phyloP scores from a whole-genome alignment of 2,329 filamentous ascomycete species.

The Cytospora piceicola region DNA sequence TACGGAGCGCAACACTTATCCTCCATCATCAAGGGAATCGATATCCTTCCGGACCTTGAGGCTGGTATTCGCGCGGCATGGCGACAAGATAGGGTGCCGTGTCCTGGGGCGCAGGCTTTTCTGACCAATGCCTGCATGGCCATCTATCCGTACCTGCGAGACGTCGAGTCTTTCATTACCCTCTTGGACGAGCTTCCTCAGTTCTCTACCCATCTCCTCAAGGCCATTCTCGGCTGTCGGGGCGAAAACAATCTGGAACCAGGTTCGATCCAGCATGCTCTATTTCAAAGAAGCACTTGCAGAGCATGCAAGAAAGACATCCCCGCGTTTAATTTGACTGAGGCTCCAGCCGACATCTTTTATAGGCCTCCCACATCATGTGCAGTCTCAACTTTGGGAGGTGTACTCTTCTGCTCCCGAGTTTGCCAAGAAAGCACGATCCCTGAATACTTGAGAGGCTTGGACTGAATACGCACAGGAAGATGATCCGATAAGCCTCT shows the following conservation, averaged over 20 bases:
- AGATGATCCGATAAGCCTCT: no score
- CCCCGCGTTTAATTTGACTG: neutral
- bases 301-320: neutral
- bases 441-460: no score
- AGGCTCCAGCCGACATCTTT: neutral
- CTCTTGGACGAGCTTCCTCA: neutral
- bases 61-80: conserved; percentile 4
- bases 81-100: neutral
- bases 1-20: neutral
- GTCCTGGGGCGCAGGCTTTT: neutral
- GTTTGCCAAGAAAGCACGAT: neutral
- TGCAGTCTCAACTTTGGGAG: neutral
- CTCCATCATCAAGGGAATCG: neutral
- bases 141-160: neutral
- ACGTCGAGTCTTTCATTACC: neutral
- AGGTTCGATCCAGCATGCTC: no score
- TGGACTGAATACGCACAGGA: no score
- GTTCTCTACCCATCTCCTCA: neutral
- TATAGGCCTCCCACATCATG: neutral
- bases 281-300: fast-evolving
- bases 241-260: neutral
- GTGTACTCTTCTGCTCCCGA: neutral
- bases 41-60: neutral
- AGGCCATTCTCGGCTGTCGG: conserved; percentile 2
- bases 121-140: neutral